Evolutionary conservation across 2,329 filamentous ascomycete genomes (phyloP), one percentile per base, ranked within the genome.

Genomic region (Xylariaceae sp.): DNA sequence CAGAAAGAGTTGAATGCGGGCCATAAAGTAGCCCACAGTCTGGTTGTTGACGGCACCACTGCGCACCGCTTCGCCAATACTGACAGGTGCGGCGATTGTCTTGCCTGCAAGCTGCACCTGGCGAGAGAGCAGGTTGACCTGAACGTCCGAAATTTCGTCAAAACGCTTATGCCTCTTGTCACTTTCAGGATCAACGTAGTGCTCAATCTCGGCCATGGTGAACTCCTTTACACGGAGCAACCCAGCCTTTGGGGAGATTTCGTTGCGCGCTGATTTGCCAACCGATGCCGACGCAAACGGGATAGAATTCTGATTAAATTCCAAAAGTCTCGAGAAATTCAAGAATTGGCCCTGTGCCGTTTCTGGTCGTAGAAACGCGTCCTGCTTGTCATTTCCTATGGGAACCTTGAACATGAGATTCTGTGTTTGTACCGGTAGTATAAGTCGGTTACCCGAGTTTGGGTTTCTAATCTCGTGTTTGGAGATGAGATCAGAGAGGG

Each of bases 271-370:
- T 1, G 93, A 97, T 75, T 96, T 96, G 73, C 94, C 94, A 69
- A 99, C 95, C 38, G 90, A 96, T 43, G 94, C 94, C 45, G 93
- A 97, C 13, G 94, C 94, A 68, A 99, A 97, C 22, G 94, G 94
- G 89, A 99, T 96, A 63, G 86, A 80, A 66, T 90, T 84, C 73
- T 96, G 89, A 77, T 97, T 97, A 79, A 92, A 97, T 61, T 97
- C 93, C 53, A 97, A 86, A 43, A 99, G 84, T 77, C 97, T 97
- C 63, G 88, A 84, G 72, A 99, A 99, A 75, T 96, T 97, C 60
- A 97, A 77, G 75, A 99, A 99, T 75, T 99, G 94, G 59, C 94
- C 94, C 79, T 99, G 94, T 4, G 94, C 94, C 31, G 94, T 99
- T 75, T 99, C 94, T 41, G 94, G 94, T 50, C 92, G 84, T 53